Base-by-base conservation (phyloP, 768 basidiomycete species). In the Hypholoma sublateritium region DNA sequence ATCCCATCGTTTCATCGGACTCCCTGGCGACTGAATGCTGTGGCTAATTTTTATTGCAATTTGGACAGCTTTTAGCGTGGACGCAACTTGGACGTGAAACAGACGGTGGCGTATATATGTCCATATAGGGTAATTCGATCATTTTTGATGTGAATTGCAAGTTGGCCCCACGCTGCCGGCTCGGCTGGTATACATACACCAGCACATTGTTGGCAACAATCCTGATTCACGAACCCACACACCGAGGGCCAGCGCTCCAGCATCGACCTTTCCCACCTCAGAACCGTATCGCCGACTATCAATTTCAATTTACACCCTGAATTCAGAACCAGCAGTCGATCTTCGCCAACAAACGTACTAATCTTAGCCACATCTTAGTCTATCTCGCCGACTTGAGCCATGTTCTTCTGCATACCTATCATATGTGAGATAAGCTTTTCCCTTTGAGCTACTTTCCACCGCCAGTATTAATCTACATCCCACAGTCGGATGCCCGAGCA, bases 401-500 rank as follows among this genome's bases (percentile, higher is more conserved):
- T 56, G 55, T 56, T 49, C 25, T 28, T 54, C 37, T 84, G 80
- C 58, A 63, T 84, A 41, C 83, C 83, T 41, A 77, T 85, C 58
- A 54, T 78, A 32, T 72, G 83, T 84, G 60, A 61, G 78, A 19
- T 42, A 41, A 52, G 58, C 51, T 52, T 53, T 55, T 4, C 16
- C 11, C 45, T 46, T 28, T 22, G 25, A 46, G 43, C 37, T 24
- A 36, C 50, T 39, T 16, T 56, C 35, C 39, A 28, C 55, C 47
- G 55, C 41, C 55, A 37, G 47, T 41, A 49, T 44, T 37, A 53
- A 41, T 17, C 34, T 52, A 12, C 58, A 36, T 51, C 61, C 25
- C 21, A 16, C 62, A 91, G 89, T 88, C 63, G 89, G 89, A 43
- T 87, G 86, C 69, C 78, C 81, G 52, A 84, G 82, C 32, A 82